These are phyloP conservation scores for Dothideomycetes sp. DNA, from an alignment of 2,329 filamentous ascomycete species.

Conservation along the genomic window DNA sequence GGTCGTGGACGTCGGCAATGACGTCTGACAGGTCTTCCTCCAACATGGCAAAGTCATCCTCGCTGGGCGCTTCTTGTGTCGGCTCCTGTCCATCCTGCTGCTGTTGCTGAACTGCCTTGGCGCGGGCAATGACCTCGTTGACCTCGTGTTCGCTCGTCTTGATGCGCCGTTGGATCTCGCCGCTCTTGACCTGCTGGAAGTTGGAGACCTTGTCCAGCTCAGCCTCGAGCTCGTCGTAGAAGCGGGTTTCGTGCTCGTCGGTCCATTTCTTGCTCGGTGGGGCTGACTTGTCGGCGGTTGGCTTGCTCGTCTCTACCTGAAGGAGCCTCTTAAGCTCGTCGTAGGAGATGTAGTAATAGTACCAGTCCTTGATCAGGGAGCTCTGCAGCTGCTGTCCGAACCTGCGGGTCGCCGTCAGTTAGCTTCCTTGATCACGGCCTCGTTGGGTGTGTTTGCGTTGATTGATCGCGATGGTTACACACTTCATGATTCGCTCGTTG, in stretches of 20 bases:
- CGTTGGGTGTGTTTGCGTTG: background rate
- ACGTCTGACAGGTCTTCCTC: conserved; percentile 96
- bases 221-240: conserved; percentile 75
- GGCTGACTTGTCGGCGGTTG: conserved; percentile 31
- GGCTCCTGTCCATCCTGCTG: conserved; percentile 26
- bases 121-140: conserved; percentile 68
- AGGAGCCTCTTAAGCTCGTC: conserved; percentile 84
- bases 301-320: conserved; percentile 55
- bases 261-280: conserved; percentile 59
- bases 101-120: conserved; percentile 41
- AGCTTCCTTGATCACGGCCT: background rate
- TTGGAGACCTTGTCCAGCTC: conserved; percentile 97
- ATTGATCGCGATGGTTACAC: conserved; percentile 5
- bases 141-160: conserved; percentile 83
- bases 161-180: conserved; percentile 89
- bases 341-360: conserved; percentile 98
- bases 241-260: conserved; percentile 82
- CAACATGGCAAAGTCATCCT: conserved; percentile 88
- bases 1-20: conserved; percentile 94
- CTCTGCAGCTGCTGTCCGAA: conserved; percentile 96
- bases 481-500: conserved; percentile 6
- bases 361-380: conserved; percentile 92
- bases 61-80: conserved; percentile 48
- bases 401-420: conserved; percentile 35
- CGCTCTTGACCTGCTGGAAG: conserved; percentile 94